Base-by-base conservation (phyloP, 1,284 basidiomycete genomes). In the Porogramme epimiltina region DNA sequence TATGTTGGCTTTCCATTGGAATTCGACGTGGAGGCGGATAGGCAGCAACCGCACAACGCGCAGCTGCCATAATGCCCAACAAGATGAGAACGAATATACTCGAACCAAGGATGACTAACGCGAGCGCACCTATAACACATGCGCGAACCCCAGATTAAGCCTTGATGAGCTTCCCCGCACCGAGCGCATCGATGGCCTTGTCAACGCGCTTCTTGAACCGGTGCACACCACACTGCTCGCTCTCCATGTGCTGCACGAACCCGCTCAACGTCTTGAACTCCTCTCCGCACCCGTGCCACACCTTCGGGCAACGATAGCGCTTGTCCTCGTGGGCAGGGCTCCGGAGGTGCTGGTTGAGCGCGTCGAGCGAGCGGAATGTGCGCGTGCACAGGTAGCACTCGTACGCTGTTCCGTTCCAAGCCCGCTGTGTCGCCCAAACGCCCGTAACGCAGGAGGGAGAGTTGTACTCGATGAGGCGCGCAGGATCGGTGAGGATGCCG, bases 311-410 rank as follows among this genome's bases (percentile, higher is more conserved):
- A 24, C 45, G 58, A 36, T 62, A 64, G 26, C 60, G 54, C 53
- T 61, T 51, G 20, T 61, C 59, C 25, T 47, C 54, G 40, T 64
- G 64, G 19, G 54, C 62, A 10, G 64, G 57, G 53, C 63, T 63
- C 13, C 37, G 41, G 25, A 62, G 43, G 45, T 62, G 61, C 34
- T 42, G 36, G 51, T 57, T 61, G 41, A 59, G 51, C 31, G 52
- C 54, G 15, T 16, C 10, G 19, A 60, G 54, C 16, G 47, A 28
- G 18, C 23, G 11, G 49, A 50, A 60, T 34, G 38, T 40, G 40
- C 41, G 39, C 43, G 60, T 55, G 42, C 58, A 59, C 45, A 75
- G 58, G 52, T 71, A 67, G 60, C 73, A 76, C 56, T 73, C 73
- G 62, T 68, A 75, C 11, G 58, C 59, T 6, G 15, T 0, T 4